Evolutionary conservation across 1,139 yeast genomes (phyloP).

Genomic region (Saccharomycopsis crataegensis): DNA sequence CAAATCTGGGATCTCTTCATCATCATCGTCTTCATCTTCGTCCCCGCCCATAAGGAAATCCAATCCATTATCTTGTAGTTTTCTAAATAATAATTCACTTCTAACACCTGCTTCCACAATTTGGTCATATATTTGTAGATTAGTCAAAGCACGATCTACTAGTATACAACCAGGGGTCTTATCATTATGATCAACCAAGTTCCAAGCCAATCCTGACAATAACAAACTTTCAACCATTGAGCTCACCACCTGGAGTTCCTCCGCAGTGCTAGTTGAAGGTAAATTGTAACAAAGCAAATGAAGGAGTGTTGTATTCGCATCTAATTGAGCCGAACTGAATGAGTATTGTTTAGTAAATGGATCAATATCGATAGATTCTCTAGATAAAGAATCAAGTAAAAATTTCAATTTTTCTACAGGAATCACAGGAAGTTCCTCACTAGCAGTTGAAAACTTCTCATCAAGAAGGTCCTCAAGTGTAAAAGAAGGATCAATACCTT

Average conservation of each 20-base stretch:
- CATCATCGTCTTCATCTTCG: slow-evolving; percentile 23
- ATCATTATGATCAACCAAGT: slow-evolving; percentile 53
- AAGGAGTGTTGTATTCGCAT: slow-evolving; percentile 59
- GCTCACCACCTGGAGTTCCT: slow-evolving; percentile 41
- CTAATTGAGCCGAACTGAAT: neutral
- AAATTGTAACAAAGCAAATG: slow-evolving; percentile 50
- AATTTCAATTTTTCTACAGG: neutral
- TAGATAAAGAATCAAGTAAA: neutral
- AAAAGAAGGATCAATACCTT: neutral
- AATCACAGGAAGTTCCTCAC: neutral
- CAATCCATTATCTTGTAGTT: slow-evolving; percentile 53
- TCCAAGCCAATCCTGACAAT: slow-evolving; percentile 92
- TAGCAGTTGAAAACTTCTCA: neutral
- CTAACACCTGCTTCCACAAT: slow-evolving; percentile 85
- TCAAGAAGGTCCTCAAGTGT: neutral
- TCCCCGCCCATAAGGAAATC: slow-evolving; percentile 32
- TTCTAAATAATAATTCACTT: slow-evolving; percentile 75
- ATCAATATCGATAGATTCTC: neutral
- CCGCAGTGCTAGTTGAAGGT: slow-evolving; percentile 38
- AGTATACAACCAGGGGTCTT: slow-evolving; percentile 75
- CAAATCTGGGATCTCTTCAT: slow-evolving; percentile 22
- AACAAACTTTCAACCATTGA: slow-evolving; percentile 59
- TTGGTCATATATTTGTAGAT: slow-evolving; percentile 37
- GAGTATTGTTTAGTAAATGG: neutral
- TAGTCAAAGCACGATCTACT: slow-evolving; percentile 41